These are phyloP conservation scores for Chamaecrista fasciculata DNA, from an alignment of 306 rosid genomes.

Conservation along the genomic window DNA sequence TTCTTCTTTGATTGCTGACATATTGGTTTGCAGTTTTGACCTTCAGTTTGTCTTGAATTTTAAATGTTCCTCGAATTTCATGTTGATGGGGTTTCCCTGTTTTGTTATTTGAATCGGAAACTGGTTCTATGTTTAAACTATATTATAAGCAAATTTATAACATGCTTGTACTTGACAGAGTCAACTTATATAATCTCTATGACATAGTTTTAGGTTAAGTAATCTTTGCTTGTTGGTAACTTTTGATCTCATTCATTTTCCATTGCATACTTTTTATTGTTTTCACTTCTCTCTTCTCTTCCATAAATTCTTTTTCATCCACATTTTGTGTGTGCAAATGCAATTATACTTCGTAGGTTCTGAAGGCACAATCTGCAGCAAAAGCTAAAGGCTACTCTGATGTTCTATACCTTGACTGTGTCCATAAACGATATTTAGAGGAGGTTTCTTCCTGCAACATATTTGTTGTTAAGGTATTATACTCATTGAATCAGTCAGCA, in stretches of 20 bases:
- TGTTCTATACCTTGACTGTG: conserved; percentile 90
- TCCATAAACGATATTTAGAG: conserved; percentile 86
- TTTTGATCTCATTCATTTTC: conserved; percentile 24
- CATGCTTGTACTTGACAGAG: conserved; percentile 14
- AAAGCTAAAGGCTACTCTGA: conserved; percentile 92
- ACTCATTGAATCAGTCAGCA: conserved; percentile 7
- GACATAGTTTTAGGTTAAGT: conserved; percentile 6
- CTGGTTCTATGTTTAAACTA: background rate
- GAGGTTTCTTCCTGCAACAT: conserved; percentile 98
- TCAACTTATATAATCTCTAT: background rate
- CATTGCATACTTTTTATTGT: background rate
- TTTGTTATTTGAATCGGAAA: background rate
- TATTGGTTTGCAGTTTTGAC: conserved; percentile 23
- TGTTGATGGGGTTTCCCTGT: background rate
- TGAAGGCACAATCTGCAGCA: conserved; percentile 92
- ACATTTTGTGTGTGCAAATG: background rate
- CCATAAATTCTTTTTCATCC: too few species aligned
- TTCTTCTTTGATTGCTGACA: conserved; percentile 17
- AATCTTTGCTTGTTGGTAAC: conserved; percentile 8
- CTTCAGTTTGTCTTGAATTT: conserved; percentile 10
- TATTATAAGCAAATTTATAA: background rate
- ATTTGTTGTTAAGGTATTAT: conserved; percentile 89
- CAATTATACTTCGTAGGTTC: conserved; percentile 56
- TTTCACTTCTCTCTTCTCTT: background rate
- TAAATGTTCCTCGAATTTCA: conserved; percentile 3